Base-by-base conservation (phyloP, 139 green algal species). In the Coelastrella sp. region DNA sequence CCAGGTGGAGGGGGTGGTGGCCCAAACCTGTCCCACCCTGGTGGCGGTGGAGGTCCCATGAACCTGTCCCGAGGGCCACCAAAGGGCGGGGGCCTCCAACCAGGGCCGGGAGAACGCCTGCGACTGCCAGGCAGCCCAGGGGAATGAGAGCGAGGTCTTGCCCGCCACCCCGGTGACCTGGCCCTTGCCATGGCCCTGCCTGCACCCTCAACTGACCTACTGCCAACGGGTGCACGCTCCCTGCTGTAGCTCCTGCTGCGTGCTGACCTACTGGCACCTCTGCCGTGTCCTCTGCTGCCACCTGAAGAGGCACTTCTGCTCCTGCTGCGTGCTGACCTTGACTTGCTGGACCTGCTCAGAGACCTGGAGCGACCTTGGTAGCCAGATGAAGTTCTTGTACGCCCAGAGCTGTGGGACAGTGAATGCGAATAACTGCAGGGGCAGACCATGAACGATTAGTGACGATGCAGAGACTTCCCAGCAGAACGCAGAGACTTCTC, bases 231-330 rank as follows among this genome's bases (percentile, higher is more conserved):
- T 30, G 45, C 45, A 4, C 75, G 32, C 40, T 38, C 75, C 51
- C 51, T 38, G 45, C 45, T 66, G 72, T 32, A 45, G 53, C 75
- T 82, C 50, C 53, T 60, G 75, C 51, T 82, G 75, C 75, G 75
- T 19, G 7, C 74, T 34, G 48, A 27, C 25, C 41, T 60, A 30
- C 23, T 38, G 38, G 69, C 40, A n/a, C 6, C n/a, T 3, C 41
- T 60, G 71, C 41, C 45, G 19, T 27, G 8, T 17, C 71, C 37
- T 50, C 34, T 45, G 71, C 71, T 79, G 71, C 27, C 41, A 35
- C 45, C 63, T 43, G 15, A 9, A n/a, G 37, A 48, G 27, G 27
- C 45, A 48, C 72, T 80, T n/a, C 72, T 62, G 72, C 72, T 80
- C 43, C 71, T 40, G 41, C n/a, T 63, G 69, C 69, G 69, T 13